Evolutionary conservation across 768 basidiomycete genomes (phyloP), one percentile per base, ranked within the genome.

Genomic region (Tricholoma furcatifolium): DNA sequence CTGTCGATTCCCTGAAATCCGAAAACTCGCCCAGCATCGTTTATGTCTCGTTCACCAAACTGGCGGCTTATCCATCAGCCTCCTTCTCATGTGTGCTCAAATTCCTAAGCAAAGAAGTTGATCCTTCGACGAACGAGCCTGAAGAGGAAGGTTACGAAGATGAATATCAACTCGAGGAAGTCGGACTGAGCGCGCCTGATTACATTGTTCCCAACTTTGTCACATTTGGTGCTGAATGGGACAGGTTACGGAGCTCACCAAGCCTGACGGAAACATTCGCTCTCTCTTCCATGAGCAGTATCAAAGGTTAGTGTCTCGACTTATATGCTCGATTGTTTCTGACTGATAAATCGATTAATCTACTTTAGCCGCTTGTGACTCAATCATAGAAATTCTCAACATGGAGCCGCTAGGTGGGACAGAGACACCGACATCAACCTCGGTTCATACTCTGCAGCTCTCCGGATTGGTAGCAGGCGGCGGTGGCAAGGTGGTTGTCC

Each of bases 101-200:
- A 70, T 99, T 97, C 66, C 75, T 95, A 61, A 95, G 91, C 75
- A 99, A 98, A 71, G 97, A 99, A 66, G 82, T 98, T 15, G 97
- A 99, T 69, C 97, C 97, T 11, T 81, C 88, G 41, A 95, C 91
- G 12, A 95, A 95, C 20, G 86, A 91, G 64, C 97, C 97, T 8
- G 97, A 99, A 70, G 93, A 91, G 58, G 95, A 97, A 49, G 97
- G 97, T n/a, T 99, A 98, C 69, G 91, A 94, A 65, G 97, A 98
- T 73, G 96, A 98, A 70, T 99, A 99, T 70, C 91, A 93, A 69
- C 75, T 98, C 39, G 97, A 99, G 69, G 97, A 98, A 56, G 83
- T 97, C 51, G 97, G 98, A 67, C 76, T 99, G 48, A 86, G 88
- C 54, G 95, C 92, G 10, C 90, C 88, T 2, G 96, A 98, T 74